Conservation (phyloP, 1,284 basidiomycete species). For the Coniophora puteana region DNA sequence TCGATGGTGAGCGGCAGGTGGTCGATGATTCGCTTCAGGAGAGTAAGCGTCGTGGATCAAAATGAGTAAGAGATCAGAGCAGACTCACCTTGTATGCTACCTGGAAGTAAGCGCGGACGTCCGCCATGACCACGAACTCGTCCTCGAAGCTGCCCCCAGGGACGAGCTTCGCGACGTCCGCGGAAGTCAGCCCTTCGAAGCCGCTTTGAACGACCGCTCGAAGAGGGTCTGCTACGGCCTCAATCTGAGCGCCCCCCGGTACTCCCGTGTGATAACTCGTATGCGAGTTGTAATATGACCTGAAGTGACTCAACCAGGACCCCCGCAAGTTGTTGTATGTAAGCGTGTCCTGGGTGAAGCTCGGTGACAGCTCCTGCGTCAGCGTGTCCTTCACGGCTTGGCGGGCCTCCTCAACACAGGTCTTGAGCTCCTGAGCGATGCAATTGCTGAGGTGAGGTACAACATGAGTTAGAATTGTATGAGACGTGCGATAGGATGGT, state of each 20-base stretch:
- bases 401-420: slow-evolving; percentile 11
- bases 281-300: too few species aligned
- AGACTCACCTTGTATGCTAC: slow-evolving; percentile 40
- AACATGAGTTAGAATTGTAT: not conserved
- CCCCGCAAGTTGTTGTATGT: slow-evolving; percentile 19
- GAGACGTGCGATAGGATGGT: not conserved
- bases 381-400: slow-evolving; percentile 19
- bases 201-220: slow-evolving; percentile 17
- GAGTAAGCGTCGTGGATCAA: not conserved
- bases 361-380: slow-evolving; percentile 22
- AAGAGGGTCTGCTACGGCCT: slow-evolving; percentile 15
- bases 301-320: too few species aligned
- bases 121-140: slow-evolving; percentile 46
- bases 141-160: slow-evolving; percentile 24
- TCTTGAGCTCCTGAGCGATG: slow-evolving; percentile 19
- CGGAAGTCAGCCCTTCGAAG: slow-evolving; percentile 13
- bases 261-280: not conserved
- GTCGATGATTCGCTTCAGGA: slow-evolving; percentile 49
- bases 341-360: slow-evolving; percentile 30
- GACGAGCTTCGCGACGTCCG: slow-evolving; percentile 18
- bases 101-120: slow-evolving; percentile 50
- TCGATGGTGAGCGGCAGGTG: slow-evolving; percentile 49
- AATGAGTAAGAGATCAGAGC: not conserved
- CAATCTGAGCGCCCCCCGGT: too few species aligned
- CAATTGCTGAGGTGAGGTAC: slow-evolving; percentile 13